Evolutionary conservation across 2,329 filamentous ascomycete genomes (phyloP).

Genomic region (Paraphoma chrysanthemicola): DNA sequence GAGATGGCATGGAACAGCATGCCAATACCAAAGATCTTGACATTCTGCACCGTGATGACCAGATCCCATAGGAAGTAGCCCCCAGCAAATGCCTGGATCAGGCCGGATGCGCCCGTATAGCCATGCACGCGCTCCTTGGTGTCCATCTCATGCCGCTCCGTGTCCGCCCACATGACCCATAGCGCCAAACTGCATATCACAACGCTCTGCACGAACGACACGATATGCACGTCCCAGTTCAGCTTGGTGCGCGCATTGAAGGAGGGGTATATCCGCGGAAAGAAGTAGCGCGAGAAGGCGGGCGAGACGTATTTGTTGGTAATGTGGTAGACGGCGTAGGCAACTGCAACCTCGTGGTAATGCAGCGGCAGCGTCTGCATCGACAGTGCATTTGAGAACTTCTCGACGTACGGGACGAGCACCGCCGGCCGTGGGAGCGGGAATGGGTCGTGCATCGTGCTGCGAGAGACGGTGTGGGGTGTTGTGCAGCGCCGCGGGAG

Average conservation of each 20-base stretch:
- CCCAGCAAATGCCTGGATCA: conserved; percentile 77
- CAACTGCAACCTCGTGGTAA: conserved; percentile 75
- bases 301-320: conserved; percentile 74
- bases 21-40: conserved; percentile 77
- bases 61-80: conserved; percentile 90
- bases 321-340: conserved; percentile 72
- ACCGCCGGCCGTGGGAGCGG: conserved; percentile 65
- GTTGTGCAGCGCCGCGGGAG: conserved; percentile 9
- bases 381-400: conserved; percentile 67
- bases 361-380: conserved; percentile 76
- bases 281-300: conserved; percentile 66
- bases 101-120: conserved; percentile 73
- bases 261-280: conserved; percentile 67
- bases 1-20: conserved; percentile 79
- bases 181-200: conserved; percentile 77
- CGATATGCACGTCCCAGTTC: conserved; percentile 87
- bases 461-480: conserved; percentile 8
- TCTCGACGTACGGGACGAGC: conserved; percentile 64
- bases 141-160: conserved; percentile 71
- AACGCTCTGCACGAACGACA: conserved; percentile 79
- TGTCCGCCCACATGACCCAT: conserved; percentile 72
- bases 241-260: conserved; percentile 70
- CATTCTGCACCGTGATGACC: conserved; percentile 69
- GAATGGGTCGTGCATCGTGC: conserved; percentile 75
- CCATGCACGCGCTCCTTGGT: conserved; percentile 76